Conservation (phyloP, 1,284 basidiomycete genomes). For the Porogramme epimiltina region DNA sequence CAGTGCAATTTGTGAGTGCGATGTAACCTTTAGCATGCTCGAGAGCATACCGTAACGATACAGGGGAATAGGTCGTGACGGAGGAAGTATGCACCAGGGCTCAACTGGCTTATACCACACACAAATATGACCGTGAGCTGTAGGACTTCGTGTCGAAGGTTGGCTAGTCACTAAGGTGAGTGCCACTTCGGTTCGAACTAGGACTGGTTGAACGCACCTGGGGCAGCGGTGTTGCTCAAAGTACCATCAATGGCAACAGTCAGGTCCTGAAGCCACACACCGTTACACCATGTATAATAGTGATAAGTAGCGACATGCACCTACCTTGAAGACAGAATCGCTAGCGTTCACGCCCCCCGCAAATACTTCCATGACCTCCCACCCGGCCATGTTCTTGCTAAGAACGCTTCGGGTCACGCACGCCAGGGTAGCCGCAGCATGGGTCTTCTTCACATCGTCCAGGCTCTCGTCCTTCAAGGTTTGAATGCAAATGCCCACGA, state of each 20-base stretch:
- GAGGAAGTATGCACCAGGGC: constrained; percentile 69
- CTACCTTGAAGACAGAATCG: constrained; percentile 58
- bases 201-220: constrained; percentile 39
- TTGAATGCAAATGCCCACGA: constrained; percentile 48
- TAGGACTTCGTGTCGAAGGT: constrained; percentile 52
- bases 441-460: constrained; percentile 40
- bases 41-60: constrained; percentile 41
- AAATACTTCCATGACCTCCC: constrained; percentile 70
- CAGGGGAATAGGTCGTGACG: constrained; percentile 59
- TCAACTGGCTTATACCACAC: constrained; percentile 60
- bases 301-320: neutral
- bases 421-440: constrained; percentile 52
- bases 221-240: constrained; percentile 43
- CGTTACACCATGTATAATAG: too few relatives aligned
- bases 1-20: neutral
- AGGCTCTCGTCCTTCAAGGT: constrained; percentile 36
- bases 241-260: constrained; percentile 46
- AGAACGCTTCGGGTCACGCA: constrained; percentile 49
- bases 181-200: too few relatives aligned
- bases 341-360: constrained; percentile 59
- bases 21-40: neutral
- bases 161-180: constrained; percentile 33
- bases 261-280: constrained; percentile 54
- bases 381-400: constrained; percentile 58
- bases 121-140: constrained; percentile 58